These are phyloP conservation scores for Albatrellus ellisii DNA, from an alignment of 768 basidiomycete genomes.

Conservation along the genomic window DNA sequence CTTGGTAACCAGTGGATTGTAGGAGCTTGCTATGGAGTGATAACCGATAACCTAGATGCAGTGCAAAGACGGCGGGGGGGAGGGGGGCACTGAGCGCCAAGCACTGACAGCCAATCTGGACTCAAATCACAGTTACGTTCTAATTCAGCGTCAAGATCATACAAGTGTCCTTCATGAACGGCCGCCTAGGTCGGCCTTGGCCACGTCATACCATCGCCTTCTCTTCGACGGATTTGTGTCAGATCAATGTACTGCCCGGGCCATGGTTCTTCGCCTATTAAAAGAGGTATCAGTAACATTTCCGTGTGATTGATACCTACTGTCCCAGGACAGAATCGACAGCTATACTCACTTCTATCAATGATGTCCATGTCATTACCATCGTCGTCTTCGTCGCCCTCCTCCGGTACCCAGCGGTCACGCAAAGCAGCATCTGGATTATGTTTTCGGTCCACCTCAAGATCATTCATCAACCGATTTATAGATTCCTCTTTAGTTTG, in stretches of 20 bases:
- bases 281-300: slow-evolving; percentile 5
- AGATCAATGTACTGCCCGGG: slow-evolving; percentile 70
- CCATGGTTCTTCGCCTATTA: slow-evolving; percentile 51
- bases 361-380: slow-evolving; percentile 41
- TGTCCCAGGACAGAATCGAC: neutral
- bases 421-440: slow-evolving; percentile 42
- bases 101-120: too few relatives aligned
- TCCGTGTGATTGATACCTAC: slow-evolving; percentile 1
- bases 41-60: too few relatives aligned
- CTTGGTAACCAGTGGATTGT: too few relatives aligned
- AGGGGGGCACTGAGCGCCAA: too few relatives aligned
- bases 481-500: slow-evolving; percentile 66
- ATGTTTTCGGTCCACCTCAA: slow-evolving; percentile 54
- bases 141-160: too few relatives aligned
- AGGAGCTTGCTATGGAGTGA: too few relatives aligned
- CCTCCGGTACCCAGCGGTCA: slow-evolving; percentile 55
- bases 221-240: slow-evolving; percentile 41
- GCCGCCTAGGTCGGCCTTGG: slow-evolving; percentile 44
- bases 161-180: too few relatives aligned
- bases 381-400: slow-evolving; percentile 38
- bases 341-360: slow-evolving; percentile 47
- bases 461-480: slow-evolving; percentile 65
- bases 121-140: too few relatives aligned
- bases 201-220: slow-evolving; percentile 52
- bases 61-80: too few relatives aligned